Base-by-base conservation (phyloP, 768 basidiomycete genomes). In the Plicaturopsis crispa region DNA sequence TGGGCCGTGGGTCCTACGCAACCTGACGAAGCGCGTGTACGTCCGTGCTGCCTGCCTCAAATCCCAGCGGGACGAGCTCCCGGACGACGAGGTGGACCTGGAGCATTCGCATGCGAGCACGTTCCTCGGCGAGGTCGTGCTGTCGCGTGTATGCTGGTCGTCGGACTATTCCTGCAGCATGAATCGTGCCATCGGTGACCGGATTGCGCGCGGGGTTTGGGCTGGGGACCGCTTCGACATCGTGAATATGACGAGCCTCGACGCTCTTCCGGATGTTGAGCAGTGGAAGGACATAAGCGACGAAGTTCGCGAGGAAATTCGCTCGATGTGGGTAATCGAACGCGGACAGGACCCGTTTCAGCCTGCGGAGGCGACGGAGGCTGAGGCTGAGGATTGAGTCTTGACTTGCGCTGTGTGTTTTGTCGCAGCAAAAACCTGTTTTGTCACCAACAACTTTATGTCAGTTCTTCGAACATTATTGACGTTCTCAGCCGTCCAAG, bases 261-360 rank as follows among this genome's bases (percentile, higher is more conserved):
- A 36, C 13, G 19, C 35, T 13, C 32, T 8, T 16, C 6, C 14
- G 23, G 20, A 31, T 6, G 40, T 21, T 1, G 37, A 30, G 3
- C 33, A 34, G 17, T 47, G 45, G 45, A 35, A 18, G 3, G 45
- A 47, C 14, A 39, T 47, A 3, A 43, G 38, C 10, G 42, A 35
- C 13, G 42, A 47, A 13, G 38, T 47, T 1, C 3, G 43, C 38
- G 14, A 33, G 17, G 35, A 43, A 10, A 10, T 43, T 12, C 36
- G 41, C 20, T 24, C n/a, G 19, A 43, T 47, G 13, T 43, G 42
- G 45, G 43, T 40, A 4, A 38, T n/a, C n/a, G n/a, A n/a, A n/a
- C n/a, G n/a, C n/a, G n/a, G n/a, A n/a, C n/a, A n/a, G n/a, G n/a
- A n/a, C n/a, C n/a, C n/a, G n/a, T n/a, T n/a, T n/a, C n/a, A n/a